phyloP scores from a whole-genome alignment of 495 filamentous ascomycete species.

The Glutinoglossum americanum region DNA sequence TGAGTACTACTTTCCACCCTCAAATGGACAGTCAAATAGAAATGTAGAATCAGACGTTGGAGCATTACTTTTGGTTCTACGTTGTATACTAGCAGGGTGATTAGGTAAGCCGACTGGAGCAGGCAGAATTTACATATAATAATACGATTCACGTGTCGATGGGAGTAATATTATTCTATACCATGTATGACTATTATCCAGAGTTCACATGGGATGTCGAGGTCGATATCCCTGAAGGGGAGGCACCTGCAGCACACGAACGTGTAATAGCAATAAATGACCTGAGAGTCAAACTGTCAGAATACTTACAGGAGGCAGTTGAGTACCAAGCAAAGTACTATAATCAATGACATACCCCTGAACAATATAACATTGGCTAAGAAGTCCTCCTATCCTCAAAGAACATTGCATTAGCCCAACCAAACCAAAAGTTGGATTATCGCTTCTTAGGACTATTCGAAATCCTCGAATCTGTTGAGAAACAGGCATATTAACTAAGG shows the following conservation, averaged over 20 bases:
- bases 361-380: not conserved
- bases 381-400: not conserved
- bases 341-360: not conserved
- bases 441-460: not conserved
- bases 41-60: not conserved
- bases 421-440: conserved; percentile 1
- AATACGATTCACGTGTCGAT: not conserved
- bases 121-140: not conserved
- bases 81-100: not conserved
- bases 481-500: not conserved
- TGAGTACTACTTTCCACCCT: conserved; percentile 1
- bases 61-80: not conserved
- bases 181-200: not conserved
- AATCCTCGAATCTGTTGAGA: not conserved
- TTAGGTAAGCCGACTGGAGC: not conserved
- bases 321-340: not conserved
- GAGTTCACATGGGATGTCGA: not conserved
- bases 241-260: not conserved
- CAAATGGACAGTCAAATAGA: conserved; percentile 4
- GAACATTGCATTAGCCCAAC: not conserved
- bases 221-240: not conserved
- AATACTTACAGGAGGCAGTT: not conserved
- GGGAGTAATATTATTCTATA: not conserved
- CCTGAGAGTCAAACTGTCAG: not conserved
- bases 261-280: not conserved